phyloP scores from a whole-genome alignment of 176 grass and related monocot species.

The Carex kokanica region DNA sequence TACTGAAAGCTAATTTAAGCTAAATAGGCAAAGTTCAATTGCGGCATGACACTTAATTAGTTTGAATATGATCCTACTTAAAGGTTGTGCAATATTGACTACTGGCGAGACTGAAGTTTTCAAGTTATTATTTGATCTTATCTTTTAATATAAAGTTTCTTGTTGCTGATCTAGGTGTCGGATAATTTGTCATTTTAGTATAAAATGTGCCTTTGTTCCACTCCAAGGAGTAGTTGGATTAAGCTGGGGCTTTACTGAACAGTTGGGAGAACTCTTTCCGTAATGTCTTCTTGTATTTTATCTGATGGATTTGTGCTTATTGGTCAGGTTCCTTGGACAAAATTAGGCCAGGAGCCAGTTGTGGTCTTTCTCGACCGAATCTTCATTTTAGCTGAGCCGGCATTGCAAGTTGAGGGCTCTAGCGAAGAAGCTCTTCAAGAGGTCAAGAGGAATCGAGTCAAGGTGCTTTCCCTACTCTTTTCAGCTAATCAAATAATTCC shows the following conservation, averaged over 20 bases:
- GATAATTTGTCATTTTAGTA: background rate
- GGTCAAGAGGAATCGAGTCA: constrained; percentile 74
- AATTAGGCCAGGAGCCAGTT: constrained; percentile 93
- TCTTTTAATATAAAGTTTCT: background rate
- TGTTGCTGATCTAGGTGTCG: background rate
- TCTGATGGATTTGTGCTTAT: constrained; percentile 31
- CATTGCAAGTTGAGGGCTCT: constrained; percentile 87
- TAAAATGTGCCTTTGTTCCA: background rate
- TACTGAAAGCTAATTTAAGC: background rate
- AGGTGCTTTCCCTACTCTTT: constrained; percentile 35
- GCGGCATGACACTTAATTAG: background rate
- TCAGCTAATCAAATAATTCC: background rate
- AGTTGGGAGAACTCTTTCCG: background rate
- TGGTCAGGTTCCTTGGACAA: constrained; percentile 96
- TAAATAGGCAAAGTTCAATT: background rate
- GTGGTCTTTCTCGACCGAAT: constrained; percentile 97
- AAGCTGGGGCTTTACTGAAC: background rate
- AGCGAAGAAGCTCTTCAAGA: constrained; percentile 98
- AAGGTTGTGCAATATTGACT: background rate
- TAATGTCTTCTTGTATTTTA: constrained; percentile 4
- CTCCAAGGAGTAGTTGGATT: background rate
- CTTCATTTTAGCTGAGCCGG: constrained; percentile 93
- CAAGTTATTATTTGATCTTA: too few species aligned
- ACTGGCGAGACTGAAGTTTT: background rate
- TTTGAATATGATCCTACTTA: background rate